Evolutionary conservation across 345 rosid species (phyloP), one percentile per base, ranked within the genome.

Genomic region (Gynandropsis gynandra): DNA sequence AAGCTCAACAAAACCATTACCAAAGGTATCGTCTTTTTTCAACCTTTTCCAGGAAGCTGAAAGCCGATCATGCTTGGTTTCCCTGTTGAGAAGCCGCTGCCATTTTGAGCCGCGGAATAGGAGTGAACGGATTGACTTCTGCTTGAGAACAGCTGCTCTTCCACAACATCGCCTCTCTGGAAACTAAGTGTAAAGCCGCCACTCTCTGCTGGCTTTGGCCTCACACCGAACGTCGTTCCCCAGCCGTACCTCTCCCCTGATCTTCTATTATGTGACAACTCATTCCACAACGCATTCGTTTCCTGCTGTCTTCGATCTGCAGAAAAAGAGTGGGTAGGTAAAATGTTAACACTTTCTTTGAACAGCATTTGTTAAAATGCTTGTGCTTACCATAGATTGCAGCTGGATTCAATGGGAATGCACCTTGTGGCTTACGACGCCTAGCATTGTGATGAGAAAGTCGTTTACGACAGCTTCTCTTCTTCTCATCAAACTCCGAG

Each of bases 401-500:
- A 31, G 75, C 73, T 31, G 81, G 66, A 64, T 62, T 79, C 18
- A 76, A 42, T 37, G 68, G 81, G 44, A 71, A 53, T 2, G 76
- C 63, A 44, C 78, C 93, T 16, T 74, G 96, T 50, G 94, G 83
- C 69, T 82, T 92, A 60, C 98, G 93, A 32, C 96, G 92, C 72
- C 98, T 77, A 9, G 95, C 98, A 78, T 92, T 92, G 63, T 92
- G 98, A 77, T 87, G 89, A 61, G 85, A 87, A 21, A 87, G 89
- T 42, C 96, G 93, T 70, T 75, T 76, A 8, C 98, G 87, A 38
- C 98, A 92, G 74, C 98, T 92, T 32, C 95, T 70, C 73, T 87
- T 92, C 76, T 77, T 87, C 54, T 76, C 95, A 67, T 92, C 98
- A 62, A 92, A 92, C 51, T 92, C 96, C 15, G 86, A 70, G 41